phyloP scores from a whole-genome alignment of 148 eudicot genomes.

The Nepenthes gracilis region DNA sequence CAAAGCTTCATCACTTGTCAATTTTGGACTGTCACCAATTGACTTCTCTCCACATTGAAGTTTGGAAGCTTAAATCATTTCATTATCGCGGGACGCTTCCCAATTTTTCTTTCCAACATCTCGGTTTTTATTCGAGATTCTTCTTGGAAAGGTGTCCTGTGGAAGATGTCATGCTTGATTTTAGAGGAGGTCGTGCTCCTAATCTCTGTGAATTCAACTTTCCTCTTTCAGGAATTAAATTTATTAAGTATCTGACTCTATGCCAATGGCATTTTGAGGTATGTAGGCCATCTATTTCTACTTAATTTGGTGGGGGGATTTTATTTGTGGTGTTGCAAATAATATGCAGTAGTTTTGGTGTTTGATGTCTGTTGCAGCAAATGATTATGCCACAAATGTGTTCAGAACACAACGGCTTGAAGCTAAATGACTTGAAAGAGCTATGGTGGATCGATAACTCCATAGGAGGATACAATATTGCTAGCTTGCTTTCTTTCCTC shows the following conservation, averaged over 20 bases:
- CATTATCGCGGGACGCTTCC: conserved; percentile 5
- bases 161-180: conserved; percentile 13
- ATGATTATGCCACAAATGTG: not conserved
- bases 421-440: conserved; percentile 9
- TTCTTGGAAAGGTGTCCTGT: not conserved
- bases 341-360: not conserved
- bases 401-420: not conserved
- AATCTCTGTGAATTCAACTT: not conserved
- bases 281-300: not conserved
- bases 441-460: conserved; percentile 18
- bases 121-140: too few species aligned
- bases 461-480: conserved; percentile 1
- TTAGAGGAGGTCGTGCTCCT: conserved; percentile 6
- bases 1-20: conserved; percentile 5
- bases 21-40: conserved; percentile 9
- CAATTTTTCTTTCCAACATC: not conserved
- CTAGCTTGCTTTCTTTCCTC: conserved; percentile 8
- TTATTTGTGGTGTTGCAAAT: not conserved
- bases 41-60: conserved; percentile 1
- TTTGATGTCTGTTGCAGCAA: not conserved
- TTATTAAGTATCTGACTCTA: not conserved
- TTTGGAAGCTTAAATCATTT: conserved; percentile 7
- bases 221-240: not conserved
- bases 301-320: not conserved
- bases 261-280: conserved; percentile 6